These are phyloP conservation scores for Cystofilobasidium bisporidii DNA, from an alignment of 768 basidiomycete genomes.

Conservation along the genomic window DNA sequence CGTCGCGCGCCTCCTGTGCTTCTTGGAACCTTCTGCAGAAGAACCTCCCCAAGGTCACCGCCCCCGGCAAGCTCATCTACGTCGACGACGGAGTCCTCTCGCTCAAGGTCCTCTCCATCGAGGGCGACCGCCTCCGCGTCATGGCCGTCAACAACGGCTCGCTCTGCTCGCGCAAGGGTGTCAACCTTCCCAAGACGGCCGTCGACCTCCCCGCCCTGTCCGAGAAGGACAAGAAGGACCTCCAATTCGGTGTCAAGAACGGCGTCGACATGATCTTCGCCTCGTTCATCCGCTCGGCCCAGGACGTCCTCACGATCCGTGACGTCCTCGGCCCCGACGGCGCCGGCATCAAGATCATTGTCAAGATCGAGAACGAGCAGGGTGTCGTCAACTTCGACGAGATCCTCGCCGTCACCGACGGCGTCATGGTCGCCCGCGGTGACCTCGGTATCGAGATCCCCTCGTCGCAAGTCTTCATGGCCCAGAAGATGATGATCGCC, in stretches of 20 bases:
- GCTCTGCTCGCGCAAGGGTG: slow-evolving; percentile 93
- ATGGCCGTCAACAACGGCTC: slow-evolving; percentile 82
- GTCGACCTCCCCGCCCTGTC: slow-evolving; percentile 97
- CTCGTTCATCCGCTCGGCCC: slow-evolving; percentile 90
- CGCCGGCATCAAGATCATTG: slow-evolving; percentile 93
- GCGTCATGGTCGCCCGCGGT: slow-evolving; percentile 99
- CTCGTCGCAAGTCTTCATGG: slow-evolving; percentile 96
- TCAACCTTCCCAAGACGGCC: slow-evolving; percentile 94
- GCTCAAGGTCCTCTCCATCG: slow-evolving; percentile 81
- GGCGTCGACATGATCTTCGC: slow-evolving; percentile 99
- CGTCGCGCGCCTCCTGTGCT: neutral
- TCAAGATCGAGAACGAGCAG: slow-evolving; percentile 99
- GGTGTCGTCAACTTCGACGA: slow-evolving; percentile 99
- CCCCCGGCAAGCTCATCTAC: slow-evolving; percentile 94
- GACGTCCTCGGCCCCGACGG: slow-evolving; percentile 88
- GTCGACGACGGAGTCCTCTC: slow-evolving; percentile 94
- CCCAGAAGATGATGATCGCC: slow-evolving; percentile 98
- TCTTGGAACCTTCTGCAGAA: slow-evolving; percentile 43
- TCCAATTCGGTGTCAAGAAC: slow-evolving; percentile 91
- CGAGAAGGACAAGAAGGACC: slow-evolving; percentile 93
- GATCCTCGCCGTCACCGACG: slow-evolving; percentile 86
- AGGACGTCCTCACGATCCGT: slow-evolving; percentile 90
- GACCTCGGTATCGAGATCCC: slow-evolving; percentile 99
- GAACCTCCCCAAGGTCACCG: slow-evolving; percentile 90
- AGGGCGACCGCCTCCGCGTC: slow-evolving; percentile 61